Percentiles rank a stretch among this genome's conserved stretches.
phyloP scores from a whole-genome alignment of 164 flowering plant species.

The Annona squamosa region DNA sequence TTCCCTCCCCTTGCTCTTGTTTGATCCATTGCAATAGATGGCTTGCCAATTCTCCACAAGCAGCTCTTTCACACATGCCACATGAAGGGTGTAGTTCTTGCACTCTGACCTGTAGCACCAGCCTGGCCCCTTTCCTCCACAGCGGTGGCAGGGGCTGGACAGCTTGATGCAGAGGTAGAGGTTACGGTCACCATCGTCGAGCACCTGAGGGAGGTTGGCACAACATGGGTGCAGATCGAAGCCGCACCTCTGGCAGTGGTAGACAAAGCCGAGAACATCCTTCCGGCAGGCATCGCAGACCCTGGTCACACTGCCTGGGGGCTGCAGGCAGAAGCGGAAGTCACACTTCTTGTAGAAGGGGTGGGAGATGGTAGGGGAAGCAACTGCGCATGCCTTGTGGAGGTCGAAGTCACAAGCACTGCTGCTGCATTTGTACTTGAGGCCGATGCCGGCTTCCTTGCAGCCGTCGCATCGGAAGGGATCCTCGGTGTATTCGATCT shows the following conservation, averaged over 20 bases:
- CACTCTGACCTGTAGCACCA: conserved; percentile 49
- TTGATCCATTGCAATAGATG: conserved; percentile 32
- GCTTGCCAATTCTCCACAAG: conserved; percentile 59
- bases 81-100: conserved; percentile 52
- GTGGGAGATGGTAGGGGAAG: conserved; percentile 29
- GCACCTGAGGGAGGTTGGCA: conserved; percentile 41
- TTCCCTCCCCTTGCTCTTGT: conserved; percentile 35
- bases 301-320: conserved; percentile 36
- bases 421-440: conserved; percentile 45
- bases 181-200: conserved; percentile 44
- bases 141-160: conserved; percentile 33
- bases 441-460: conserved; percentile 64
- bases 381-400: conserved; percentile 46
- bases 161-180: conserved; percentile 39
- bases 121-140: conserved; percentile 44
- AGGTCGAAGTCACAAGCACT: conserved; percentile 41
- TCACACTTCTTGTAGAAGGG: conserved; percentile 54
- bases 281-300: conserved; percentile 46
- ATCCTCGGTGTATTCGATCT: conserved; percentile 44
- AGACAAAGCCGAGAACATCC: conserved; percentile 42
- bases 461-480: conserved; percentile 68
- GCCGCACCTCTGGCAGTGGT: conserved; percentile 47
- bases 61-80: conserved; percentile 54
- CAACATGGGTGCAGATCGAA: conserved; percentile 70
- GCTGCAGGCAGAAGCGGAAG: conserved; percentile 31